Conservation (phyloP, 805 yeast species). For the Cyberlindnera meyerae region DNA sequence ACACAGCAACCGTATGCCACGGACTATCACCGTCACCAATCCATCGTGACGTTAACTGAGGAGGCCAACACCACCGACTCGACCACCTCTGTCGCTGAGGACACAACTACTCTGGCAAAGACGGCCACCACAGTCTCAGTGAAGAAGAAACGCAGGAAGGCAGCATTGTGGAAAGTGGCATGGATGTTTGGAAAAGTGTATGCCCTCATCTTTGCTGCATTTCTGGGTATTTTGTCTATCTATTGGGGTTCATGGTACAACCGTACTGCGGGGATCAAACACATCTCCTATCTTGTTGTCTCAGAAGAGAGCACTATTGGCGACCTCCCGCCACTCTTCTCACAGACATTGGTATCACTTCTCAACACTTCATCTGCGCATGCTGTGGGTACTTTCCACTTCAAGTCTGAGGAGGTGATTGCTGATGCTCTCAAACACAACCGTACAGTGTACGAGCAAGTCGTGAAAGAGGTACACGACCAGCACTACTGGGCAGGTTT, state of each 20-base stretch:
- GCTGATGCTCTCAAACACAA: slow-evolving; percentile 6
- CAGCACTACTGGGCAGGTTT: slow-evolving; percentile 57
- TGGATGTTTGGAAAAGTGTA: slow-evolving; percentile 15
- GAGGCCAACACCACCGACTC: neutral
- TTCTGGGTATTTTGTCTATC: slow-evolving; percentile 26
- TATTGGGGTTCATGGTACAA: slow-evolving; percentile 28
- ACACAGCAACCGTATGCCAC: too few species aligned
- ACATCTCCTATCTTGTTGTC: slow-evolving; percentile 21
- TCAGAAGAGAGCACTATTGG: slow-evolving; percentile 17
- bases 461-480: slow-evolving; percentile 40
- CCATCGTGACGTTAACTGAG: neutral
- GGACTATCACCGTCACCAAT: too few species aligned
- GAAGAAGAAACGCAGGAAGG: slow-evolving; percentile 10
- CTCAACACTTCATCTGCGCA: slow-evolving; percentile 6
- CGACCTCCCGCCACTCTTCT: slow-evolving; percentile 10
- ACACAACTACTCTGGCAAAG: slow-evolving; percentile 4
- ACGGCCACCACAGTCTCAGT: slow-evolving; percentile 11
- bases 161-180: slow-evolving; percentile 12
- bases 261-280: slow-evolving; percentile 11
- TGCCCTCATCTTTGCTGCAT: slow-evolving; percentile 19
- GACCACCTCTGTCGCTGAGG: neutral
- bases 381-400: slow-evolving; percentile 17
- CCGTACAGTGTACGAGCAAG: slow-evolving; percentile 28
- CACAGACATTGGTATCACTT: slow-evolving; percentile 3
- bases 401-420: slow-evolving; percentile 7